Evolutionary conservation across 2,329 filamentous ascomycete species (phyloP).

Genomic region (Fusarium sp.): DNA sequence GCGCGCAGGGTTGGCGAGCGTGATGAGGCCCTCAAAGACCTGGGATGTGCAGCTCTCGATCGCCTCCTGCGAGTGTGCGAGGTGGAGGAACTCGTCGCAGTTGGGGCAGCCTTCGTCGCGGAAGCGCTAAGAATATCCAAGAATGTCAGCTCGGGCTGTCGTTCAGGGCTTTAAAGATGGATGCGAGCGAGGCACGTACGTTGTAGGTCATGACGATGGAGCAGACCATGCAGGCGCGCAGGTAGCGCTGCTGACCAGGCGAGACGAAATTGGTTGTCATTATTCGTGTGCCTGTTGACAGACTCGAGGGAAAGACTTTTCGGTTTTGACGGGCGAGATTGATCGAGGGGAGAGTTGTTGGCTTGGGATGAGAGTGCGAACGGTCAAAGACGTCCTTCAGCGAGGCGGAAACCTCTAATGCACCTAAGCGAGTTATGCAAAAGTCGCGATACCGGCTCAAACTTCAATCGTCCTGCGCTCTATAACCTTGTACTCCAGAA

Average conservation of each 20-base stretch:
- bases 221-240: conserved; percentile 99
- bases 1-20: conserved; percentile 83
- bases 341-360: neutral
- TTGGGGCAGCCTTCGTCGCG: conserved; percentile 92
- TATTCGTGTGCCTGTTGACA: neutral
- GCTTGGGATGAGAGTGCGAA: conserved; percentile 12
- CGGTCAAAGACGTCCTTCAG: conserved; percentile 11
- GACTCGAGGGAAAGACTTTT: neutral
- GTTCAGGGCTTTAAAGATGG: conserved; percentile 8
- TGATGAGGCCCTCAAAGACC: conserved; percentile 94
- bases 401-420: conserved; percentile 34
- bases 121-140: conserved; percentile 76
- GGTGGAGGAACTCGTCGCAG: conserved; percentile 92
- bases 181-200: conserved; percentile 62
- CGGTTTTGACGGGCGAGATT: neutral
- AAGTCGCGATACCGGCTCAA: conserved; percentile 21
- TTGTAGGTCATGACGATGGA: conserved; percentile 89
- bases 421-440: conserved; percentile 40
- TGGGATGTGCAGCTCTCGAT: conserved; percentile 95
- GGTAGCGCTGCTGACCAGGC: conserved; percentile 83
- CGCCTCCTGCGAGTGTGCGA: conserved; percentile 83
- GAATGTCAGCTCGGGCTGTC: conserved; percentile 25
- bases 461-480: conserved; percentile 10
- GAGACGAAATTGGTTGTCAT: conserved; percentile 76
- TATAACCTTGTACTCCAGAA: no score